Evolutionary conservation across 805 yeast species (phyloP), one percentile per base, ranked within the genome.

Genomic region (Candida xyloterini): DNA sequence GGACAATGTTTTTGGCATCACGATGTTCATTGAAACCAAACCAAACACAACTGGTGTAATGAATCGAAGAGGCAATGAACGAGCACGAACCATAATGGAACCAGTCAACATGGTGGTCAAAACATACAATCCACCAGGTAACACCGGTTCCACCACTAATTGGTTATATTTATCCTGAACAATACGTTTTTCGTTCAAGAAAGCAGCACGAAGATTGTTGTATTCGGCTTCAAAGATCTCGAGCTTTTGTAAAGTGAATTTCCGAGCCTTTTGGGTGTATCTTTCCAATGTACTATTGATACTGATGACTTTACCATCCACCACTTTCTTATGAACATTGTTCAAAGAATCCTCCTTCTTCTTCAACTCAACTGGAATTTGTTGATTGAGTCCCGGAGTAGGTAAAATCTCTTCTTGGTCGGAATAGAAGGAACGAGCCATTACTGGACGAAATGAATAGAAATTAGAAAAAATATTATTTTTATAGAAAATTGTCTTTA

Each of bases 81-180:
- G 67, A 46, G 66, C 71, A 42, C 69, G 67, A 11, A 68, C 75
- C 24, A 76, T 44, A 40, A 81, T 73, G 2, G 84, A 76, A 10
- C 84, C 83, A 2, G 77, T 52, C 45, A 81, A 70, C 4, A 80
- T 60, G 5, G 73, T 66, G 0, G 84, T 78, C 27, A 80, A 59
- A 5, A 79, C 73, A 51, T 75, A 73, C 35, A 79, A 69, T 28
- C 73, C 55, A 30, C 67, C 66, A 14, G 86, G 86, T 41, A 81
- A 66, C 4, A 77, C 61, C 6, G 80, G 78, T 47, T 78, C 84
- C 37, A 59, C 66, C 14, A 77, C 65, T 22, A 68, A 38, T 6
- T 62, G 46, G 16, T 63, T 46, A 35, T 69, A 60, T 33, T 57
- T 59, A n/a, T 43, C 39, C 24, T 56, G 50, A 4, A 73, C 40